Percentiles rank a stretch among this genome's conserved stretches.
Evolutionary conservation across 352 stramenopile species (phyloP).

Genomic region (Pythium insidiosum): DNA sequence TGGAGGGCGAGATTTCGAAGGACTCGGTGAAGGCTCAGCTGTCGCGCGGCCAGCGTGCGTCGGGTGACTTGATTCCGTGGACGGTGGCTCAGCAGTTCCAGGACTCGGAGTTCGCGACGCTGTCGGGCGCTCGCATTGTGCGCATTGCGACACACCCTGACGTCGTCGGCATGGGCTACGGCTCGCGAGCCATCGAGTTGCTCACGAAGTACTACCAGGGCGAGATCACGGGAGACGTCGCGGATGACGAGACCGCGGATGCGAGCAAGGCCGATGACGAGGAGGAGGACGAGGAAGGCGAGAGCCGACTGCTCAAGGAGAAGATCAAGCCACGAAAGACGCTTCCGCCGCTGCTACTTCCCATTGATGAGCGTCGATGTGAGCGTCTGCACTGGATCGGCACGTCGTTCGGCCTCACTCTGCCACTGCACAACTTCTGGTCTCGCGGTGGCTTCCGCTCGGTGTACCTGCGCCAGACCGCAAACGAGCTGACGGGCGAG

Average conservation of each 20-base stretch:
- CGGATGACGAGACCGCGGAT: slow-evolving; percentile 22
- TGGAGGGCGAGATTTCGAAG: slow-evolving; percentile 97
- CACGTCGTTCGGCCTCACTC: slow-evolving; percentile 97
- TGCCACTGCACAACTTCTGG: slow-evolving; percentile 97
- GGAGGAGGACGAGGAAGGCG: slow-evolving; percentile 42
- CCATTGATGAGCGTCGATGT: slow-evolving; percentile 90
- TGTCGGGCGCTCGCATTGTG: slow-evolving; percentile 96
- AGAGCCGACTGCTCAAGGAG: slow-evolving; percentile 55
- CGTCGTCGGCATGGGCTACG: slow-evolving; percentile 97
- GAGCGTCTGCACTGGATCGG: slow-evolving; percentile 98
- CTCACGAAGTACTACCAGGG: slow-evolving; percentile 98
- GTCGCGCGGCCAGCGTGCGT: slow-evolving; percentile 92
- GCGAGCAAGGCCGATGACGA: slow-evolving; percentile 27
- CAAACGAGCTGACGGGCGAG: slow-evolving; percentile 99
- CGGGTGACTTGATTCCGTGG: slow-evolving; percentile 99
- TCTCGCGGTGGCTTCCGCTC: slow-evolving; percentile 89
- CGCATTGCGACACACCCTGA: slow-evolving; percentile 97
- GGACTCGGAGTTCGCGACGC: slow-evolving; percentile 95
- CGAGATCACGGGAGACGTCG: slow-evolving; percentile 79
- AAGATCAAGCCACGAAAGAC: slow-evolving; percentile 95
- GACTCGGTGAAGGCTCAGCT: slow-evolving; percentile 95
- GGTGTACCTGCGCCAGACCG: slow-evolving; percentile 97
- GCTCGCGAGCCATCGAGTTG: slow-evolving; percentile 92
- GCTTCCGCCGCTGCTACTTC: slow-evolving; percentile 95
- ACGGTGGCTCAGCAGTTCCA: slow-evolving; percentile 99